Evolutionary conservation across 164 flowering plant species (phyloP).

Genomic region (Santalum album): DNA sequence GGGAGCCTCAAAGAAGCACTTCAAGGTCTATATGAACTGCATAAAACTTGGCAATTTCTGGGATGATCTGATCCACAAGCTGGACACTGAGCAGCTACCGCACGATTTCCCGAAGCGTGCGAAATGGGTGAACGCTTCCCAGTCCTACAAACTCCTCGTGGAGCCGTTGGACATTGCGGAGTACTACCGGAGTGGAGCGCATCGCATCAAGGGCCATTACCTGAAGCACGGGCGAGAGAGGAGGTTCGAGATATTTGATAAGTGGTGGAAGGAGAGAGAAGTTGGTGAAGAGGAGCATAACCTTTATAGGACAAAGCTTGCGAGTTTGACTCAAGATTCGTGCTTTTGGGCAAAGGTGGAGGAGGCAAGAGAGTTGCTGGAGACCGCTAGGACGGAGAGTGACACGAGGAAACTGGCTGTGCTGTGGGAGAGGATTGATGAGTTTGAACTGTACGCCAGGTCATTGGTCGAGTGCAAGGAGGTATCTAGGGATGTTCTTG

Average conservation of each 20-base stretch:
- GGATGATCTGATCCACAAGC: conserved; percentile 44
- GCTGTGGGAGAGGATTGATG: conserved; percentile 32
- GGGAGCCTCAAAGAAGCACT: conserved; percentile 31
- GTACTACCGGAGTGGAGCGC: conserved; percentile 40
- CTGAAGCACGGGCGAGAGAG: conserved; percentile 43
- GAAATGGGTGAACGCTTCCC: conserved; percentile 68
- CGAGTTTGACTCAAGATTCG: conserved; percentile 68
- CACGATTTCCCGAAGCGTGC: conserved; percentile 44
- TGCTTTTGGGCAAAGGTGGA: conserved; percentile 84
- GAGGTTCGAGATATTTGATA: conserved; percentile 54
- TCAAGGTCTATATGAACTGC: conserved; percentile 44
- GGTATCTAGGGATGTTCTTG: conserved; percentile 66
- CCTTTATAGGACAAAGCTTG: conserved; percentile 35
- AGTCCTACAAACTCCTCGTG: conserved; percentile 57
- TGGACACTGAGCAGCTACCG: conserved; percentile 55
- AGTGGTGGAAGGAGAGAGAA: conserved; percentile 50
- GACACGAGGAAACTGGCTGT: conserved; percentile 15
- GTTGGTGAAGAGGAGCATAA: conserved; percentile 15
- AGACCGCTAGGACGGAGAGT: conserved; percentile 21
- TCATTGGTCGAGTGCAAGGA: conserved; percentile 45
- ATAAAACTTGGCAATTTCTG: conserved; percentile 53
- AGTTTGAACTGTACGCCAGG: conserved; percentile 43
- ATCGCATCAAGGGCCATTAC: conserved; percentile 50
- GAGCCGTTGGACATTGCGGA: conserved; percentile 86
- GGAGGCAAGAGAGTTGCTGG: conserved; percentile 54